phyloP scores from a whole-genome alignment of 2,329 filamentous ascomycete genomes.

The Dactylellina cionopaga region DNA sequence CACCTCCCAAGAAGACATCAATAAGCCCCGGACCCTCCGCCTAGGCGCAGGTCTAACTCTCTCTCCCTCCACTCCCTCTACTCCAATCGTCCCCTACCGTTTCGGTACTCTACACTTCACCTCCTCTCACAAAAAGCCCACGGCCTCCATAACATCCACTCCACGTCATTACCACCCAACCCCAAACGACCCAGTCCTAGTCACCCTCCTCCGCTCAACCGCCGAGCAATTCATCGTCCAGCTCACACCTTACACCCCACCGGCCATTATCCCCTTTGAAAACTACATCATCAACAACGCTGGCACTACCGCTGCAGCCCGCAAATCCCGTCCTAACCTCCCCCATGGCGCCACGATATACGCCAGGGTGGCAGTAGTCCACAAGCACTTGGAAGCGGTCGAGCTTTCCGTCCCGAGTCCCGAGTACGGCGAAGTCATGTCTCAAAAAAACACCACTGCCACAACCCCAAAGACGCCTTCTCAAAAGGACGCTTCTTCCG shows the following conservation, averaged over 20 bases:
- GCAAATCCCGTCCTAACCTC: slow-evolving; percentile 47
- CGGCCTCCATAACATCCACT: slow-evolving; percentile 39
- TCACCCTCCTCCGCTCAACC: slow-evolving; percentile 47
- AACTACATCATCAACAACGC: slow-evolving; percentile 50
- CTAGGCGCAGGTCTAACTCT: slow-evolving; percentile 39
- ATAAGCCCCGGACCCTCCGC: slow-evolving; percentile 38
- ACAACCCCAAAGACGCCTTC: not conserved
- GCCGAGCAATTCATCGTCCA: slow-evolving; percentile 47
- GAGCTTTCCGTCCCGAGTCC: slow-evolving; percentile 39
- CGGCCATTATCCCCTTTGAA: slow-evolving; percentile 41
- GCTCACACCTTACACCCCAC: slow-evolving; percentile 39
- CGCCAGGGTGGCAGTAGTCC: slow-evolving; percentile 34
- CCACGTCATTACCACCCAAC: slow-evolving; percentile 44
- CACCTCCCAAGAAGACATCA: not conserved
- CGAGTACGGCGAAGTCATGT: slow-evolving; percentile 44
- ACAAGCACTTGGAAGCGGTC: slow-evolving; percentile 46
- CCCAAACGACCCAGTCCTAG: slow-evolving; percentile 43
- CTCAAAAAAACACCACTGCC: slow-evolving; percentile 33
- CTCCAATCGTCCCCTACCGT: slow-evolving; percentile 46
- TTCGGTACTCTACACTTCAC: slow-evolving; percentile 31
- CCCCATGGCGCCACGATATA: slow-evolving; percentile 38
- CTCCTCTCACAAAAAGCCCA: slow-evolving; percentile 17
- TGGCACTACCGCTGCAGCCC: slow-evolving; percentile 32
- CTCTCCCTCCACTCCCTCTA: slow-evolving; percentile 38
- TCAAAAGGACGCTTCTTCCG: not conserved